Base-by-base conservation (phyloP, 805 yeast species). In the Kazachstania bromeliacearum region DNA sequence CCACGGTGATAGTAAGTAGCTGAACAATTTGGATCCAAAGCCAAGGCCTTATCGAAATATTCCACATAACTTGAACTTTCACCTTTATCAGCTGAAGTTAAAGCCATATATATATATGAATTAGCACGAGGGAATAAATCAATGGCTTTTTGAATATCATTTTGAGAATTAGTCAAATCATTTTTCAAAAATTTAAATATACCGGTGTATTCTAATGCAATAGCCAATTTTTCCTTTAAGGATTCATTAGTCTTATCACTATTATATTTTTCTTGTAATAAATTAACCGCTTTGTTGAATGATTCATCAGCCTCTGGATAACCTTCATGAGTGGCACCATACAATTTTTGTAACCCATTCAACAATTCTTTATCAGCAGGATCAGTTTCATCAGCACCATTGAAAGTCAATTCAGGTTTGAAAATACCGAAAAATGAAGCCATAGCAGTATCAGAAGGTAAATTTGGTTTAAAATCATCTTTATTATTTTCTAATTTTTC, bases 1-100 rank as follows among this genome's bases (percentile, higher is more conserved):
- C 94, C 98, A 59, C 81, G 77, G 65, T 92, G 98, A 69, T 92
- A 92, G 68, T 79, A 84, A 47, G 81, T 74, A 55, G 92, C 95
- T 23, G 92, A 77, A 52, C 77, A 75, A 17, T 73, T 64, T 34
- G 89, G 75, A 53, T 84, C 79, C 43, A 81, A 55, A 41, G 68
- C 64, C 41, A 77, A 67, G 15, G 96, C 97, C 36, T 68, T 64
- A 35, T 75, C 73, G 53, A 92, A 87, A 61, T 79, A 82, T 32
- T 64, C 60, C 54, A 83, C 78, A 59, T 83, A 88, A 36, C 64
- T 63, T 34, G 19, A 3, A n/a, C 14, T 13, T 24, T 32, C 28
- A 2, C 13, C 35, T 41, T 51, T 18, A 64, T 92, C 98, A 46
- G 95, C 88, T 56, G 73, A 70, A 47, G 87, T 73, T 51, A 85